Evolutionary conservation across 805 yeast genomes (phyloP).

Genomic region (Spathaspora passalidarum): DNA sequence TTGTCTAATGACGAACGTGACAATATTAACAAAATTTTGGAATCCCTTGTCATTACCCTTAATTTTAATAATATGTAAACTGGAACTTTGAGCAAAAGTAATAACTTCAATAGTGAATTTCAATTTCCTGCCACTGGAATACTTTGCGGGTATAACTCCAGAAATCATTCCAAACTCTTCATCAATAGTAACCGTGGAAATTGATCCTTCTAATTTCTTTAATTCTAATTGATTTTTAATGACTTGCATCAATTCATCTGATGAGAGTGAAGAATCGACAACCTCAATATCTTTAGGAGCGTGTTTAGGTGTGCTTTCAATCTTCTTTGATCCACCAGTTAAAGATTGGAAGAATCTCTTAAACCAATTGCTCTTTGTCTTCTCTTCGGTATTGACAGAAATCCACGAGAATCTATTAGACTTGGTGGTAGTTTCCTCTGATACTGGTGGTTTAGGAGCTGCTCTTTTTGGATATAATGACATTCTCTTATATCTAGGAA

Average conservation of each 20-base stretch:
- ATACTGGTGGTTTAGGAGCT: constrained; percentile 41
- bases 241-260: constrained; percentile 29
- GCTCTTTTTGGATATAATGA: constrained; percentile 37
- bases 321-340: constrained; percentile 8
- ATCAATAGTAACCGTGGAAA: constrained; percentile 38
- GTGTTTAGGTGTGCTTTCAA: not conserved
- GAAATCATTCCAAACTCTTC: constrained; percentile 42
- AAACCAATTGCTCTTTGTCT: constrained; percentile 37
- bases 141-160: constrained; percentile 47
- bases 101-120: constrained; percentile 44
- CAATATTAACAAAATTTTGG: constrained; percentile 39
- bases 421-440: constrained; percentile 10
- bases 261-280: constrained; percentile 29
- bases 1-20: constrained; percentile 43
- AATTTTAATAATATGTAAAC: constrained; percentile 39
- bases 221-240: constrained; percentile 42
- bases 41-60: constrained; percentile 49
- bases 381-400: constrained; percentile 15
- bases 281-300: constrained; percentile 23
- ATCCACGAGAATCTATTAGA: constrained; percentile 34
- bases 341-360: constrained; percentile 32
- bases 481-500: constrained; percentile 20
- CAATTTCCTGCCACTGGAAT: constrained; percentile 44
- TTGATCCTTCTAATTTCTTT: constrained; percentile 50
- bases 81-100: constrained; percentile 33